Evolutionary conservation across 768 basidiomycete species (phyloP).

Genomic region (Mrakia gelida): DNA sequence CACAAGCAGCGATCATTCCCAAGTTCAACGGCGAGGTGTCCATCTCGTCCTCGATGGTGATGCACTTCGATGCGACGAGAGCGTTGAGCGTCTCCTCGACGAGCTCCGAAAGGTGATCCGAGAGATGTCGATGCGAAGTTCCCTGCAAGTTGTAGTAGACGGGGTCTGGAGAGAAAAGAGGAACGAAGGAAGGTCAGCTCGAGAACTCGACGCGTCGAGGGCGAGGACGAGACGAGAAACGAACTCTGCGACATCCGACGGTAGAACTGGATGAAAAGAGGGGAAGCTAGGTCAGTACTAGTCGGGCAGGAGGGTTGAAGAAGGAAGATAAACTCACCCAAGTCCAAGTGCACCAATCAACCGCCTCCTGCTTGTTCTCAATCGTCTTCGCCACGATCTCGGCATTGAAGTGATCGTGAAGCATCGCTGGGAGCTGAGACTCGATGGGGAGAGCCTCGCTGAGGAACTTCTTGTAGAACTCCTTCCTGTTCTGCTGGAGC

Average conservation of each 20-base stretch:
- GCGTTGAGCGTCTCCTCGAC: conserved; percentile 91
- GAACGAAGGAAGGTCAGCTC: background rate
- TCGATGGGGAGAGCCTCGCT: conserved; percentile 97
- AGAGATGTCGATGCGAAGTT: conserved; percentile 90
- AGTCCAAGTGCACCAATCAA: conserved; percentile 97
- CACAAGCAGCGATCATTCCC: conserved; percentile 91
- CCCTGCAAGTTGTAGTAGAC: conserved; percentile 56
- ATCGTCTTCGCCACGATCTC: conserved; percentile 99
- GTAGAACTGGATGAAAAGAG: conserved; percentile 54
- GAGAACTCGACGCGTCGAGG: background rate
- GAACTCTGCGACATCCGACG: conserved; percentile 85
- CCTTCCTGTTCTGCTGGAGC: conserved; percentile 96
- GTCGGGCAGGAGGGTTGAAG: background rate
- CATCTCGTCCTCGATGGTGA: conserved; percentile 80
- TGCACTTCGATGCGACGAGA: conserved; percentile 90
- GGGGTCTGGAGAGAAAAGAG: conserved; percentile 18
- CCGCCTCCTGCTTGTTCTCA: conserved; percentile 91
- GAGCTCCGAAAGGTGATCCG: conserved; percentile 90
- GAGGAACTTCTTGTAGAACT: conserved; percentile 98
- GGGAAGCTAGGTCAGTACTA: background rate
- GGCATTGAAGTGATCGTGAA: conserved; percentile 96
- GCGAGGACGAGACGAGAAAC: conserved; percentile 47
- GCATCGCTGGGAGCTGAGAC: conserved; percentile 81
- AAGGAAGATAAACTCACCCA: conserved; percentile 47
- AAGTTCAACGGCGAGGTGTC: conserved; percentile 76